Percentiles rank a stretch among this genome's conserved stretches.
These are phyloP conservation scores for Pseudogymnoascus destructans DNA, from an alignment of 2,329 filamentous ascomycete species.

Conservation along the genomic window DNA sequence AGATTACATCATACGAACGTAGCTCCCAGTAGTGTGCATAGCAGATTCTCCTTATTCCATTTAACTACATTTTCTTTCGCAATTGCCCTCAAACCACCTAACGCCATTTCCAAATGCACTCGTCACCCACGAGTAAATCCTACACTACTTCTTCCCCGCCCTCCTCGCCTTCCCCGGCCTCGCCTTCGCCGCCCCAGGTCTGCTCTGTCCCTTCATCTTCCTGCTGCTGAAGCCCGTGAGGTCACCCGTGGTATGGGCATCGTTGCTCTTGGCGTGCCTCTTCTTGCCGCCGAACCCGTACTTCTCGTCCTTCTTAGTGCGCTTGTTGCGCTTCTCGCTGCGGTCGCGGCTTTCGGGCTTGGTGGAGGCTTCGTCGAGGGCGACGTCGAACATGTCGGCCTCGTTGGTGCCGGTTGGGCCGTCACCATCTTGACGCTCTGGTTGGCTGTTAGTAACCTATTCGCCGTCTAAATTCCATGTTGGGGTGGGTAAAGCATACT, in stretches of 20 bases:
- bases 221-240: slow-evolving; percentile 66
- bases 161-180: slow-evolving; percentile 36
- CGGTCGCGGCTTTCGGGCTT: slow-evolving; percentile 31
- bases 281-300: slow-evolving; percentile 97
- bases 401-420: slow-evolving; percentile 51
- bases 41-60: slow-evolving; percentile 1
- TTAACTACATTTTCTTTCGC: slow-evolving; percentile 1
- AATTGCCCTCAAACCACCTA: not conserved
- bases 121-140: not conserved
- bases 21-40: not conserved
- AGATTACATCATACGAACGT: not conserved
- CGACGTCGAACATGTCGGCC: slow-evolving; percentile 82
- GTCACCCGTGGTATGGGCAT: slow-evolving; percentile 72
- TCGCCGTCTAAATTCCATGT: not conserved
- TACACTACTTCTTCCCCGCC: slow-evolving; percentile 22
- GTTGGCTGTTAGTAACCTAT: slow-evolving; percentile 19
- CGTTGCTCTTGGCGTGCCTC: slow-evolving; percentile 76
- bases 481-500: slow-evolving; percentile 48
- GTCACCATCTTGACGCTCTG: slow-evolving; percentile 70
- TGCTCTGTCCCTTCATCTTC: slow-evolving; percentile 59
- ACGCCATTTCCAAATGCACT: slow-evolving; percentile 4
- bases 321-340: slow-evolving; percentile 49
- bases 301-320: slow-evolving; percentile 87
- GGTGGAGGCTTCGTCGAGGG: slow-evolving; percentile 44
- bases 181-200: slow-evolving; percentile 25